These are phyloP conservation scores for Vigna trinervia DNA, from an alignment of 306 rosid genomes.

Conservation along the genomic window DNA sequence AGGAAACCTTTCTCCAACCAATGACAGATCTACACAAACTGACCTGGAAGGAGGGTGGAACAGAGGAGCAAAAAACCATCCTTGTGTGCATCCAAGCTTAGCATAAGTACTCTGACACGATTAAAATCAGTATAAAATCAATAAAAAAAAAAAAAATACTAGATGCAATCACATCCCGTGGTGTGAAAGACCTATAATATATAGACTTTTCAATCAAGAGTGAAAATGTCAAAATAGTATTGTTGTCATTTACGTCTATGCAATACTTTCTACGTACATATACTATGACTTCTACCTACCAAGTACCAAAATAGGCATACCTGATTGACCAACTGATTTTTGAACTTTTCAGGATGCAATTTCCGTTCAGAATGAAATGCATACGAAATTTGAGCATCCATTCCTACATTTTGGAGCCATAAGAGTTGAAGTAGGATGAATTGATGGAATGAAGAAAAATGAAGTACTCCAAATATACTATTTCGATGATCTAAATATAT, in stretches of 20 bases:
- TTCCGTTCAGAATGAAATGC: slow-evolving; percentile 96
- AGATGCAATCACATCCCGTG: slow-evolving; percentile 29
- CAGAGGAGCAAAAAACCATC: slow-evolving; percentile 84
- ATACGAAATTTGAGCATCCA: slow-evolving; percentile 99
- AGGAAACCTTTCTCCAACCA: slow-evolving; percentile 32
- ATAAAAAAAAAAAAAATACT: neutral
- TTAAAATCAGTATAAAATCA: slow-evolving; percentile 40
- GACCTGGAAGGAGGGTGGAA: slow-evolving; percentile 71
- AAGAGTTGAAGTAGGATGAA: slow-evolving; percentile 19
- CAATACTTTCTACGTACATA: slow-evolving; percentile 11
- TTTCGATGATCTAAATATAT: slow-evolving; percentile 17
- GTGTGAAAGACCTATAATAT: neutral
- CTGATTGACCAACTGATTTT: slow-evolving; percentile 88
- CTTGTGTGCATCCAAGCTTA: slow-evolving; percentile 83
- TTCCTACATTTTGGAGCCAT: slow-evolving; percentile 61
- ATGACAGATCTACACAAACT: slow-evolving; percentile 45
- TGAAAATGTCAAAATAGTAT: neutral
- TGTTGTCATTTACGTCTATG: slow-evolving; percentile 13
- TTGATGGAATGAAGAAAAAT: neutral
- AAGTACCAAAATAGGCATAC: slow-evolving; percentile 48
- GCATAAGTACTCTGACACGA: slow-evolving; percentile 79
- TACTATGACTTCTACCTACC: neutral
- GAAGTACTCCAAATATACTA: neutral
- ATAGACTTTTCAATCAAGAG: slow-evolving; percentile 32
- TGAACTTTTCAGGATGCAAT: slow-evolving; percentile 91